Percentiles rank a stretch among this genome's conserved stretches.
Conservation (phyloP, 2,329 filamentous ascomycete genomes). For the Microsporum canis region DNA sequence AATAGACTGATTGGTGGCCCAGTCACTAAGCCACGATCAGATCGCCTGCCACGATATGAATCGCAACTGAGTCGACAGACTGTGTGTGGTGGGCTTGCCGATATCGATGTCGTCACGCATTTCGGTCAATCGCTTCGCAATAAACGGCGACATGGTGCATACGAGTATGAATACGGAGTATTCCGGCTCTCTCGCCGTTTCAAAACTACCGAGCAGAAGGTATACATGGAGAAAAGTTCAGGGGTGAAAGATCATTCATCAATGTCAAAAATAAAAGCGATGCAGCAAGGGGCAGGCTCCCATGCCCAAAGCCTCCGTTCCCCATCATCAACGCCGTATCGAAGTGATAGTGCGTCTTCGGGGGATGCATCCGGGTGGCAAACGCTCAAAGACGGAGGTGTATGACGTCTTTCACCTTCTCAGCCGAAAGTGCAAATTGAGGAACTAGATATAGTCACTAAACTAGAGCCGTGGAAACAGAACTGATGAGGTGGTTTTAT, state of each 20-base stretch:
- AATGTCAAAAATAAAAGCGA: background rate
- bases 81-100: background rate
- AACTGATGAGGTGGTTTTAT: background rate
- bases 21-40: background rate
- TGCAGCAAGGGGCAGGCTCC: background rate
- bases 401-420: background rate
- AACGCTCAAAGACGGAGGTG: background rate
- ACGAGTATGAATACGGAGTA: background rate
- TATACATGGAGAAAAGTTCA: background rate
- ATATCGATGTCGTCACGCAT: background rate
- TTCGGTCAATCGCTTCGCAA: background rate
- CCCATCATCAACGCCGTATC: background rate
- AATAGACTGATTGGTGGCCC: background rate
- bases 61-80: background rate
- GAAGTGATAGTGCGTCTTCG: constrained; percentile 1
- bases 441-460: background rate
- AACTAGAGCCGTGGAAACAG: background rate
- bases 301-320: background rate
- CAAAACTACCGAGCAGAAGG: background rate
- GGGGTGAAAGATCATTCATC: constrained; percentile 1
- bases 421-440: background rate
- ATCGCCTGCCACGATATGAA: background rate
- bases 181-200: background rate
- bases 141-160: background rate
- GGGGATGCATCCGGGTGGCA: background rate